Percentiles rank a stretch among this genome's conserved stretches.
Conservation (phyloP, 129 eudicot genomes). For the Flaveria robusta region DNA sequence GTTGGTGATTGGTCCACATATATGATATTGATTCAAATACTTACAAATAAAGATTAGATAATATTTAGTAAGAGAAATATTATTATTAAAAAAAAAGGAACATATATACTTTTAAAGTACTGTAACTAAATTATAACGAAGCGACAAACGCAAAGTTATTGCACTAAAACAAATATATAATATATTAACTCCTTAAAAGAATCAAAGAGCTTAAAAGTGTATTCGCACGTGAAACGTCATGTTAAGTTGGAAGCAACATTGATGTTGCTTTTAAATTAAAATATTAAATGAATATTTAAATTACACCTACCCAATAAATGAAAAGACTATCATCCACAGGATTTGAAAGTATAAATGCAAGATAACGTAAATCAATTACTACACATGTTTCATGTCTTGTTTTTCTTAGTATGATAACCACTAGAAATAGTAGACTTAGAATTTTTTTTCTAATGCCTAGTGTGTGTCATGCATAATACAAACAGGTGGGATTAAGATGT, state of each 20-base stretch:
- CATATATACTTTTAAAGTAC: no score
- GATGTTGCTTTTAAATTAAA: background rate
- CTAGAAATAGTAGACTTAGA: background rate
- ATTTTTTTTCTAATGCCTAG: no score
- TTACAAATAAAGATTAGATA: no score
- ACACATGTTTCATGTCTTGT: background rate
- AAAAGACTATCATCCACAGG: background rate
- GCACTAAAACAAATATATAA: background rate
- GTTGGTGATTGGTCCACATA: no score
- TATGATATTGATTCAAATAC: no score
- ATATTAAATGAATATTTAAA: background rate
- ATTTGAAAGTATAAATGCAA: background rate
- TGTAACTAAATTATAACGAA: background rate
- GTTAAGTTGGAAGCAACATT: background rate
- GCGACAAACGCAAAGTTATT: background rate
- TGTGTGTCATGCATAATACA: no score
- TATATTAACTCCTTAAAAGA: background rate
- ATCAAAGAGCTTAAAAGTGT: background rate
- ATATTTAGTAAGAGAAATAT: no score
- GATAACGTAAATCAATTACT: background rate
- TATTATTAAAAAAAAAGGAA: no score
- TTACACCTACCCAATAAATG: background rate
- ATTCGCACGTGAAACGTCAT: conserved; percentile 21
- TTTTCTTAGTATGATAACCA: background rate
- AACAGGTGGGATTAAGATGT: no score